phyloP scores from a whole-genome alignment of 2,329 filamentous ascomycete species.

The Paraconiothyrium sp. region DNA sequence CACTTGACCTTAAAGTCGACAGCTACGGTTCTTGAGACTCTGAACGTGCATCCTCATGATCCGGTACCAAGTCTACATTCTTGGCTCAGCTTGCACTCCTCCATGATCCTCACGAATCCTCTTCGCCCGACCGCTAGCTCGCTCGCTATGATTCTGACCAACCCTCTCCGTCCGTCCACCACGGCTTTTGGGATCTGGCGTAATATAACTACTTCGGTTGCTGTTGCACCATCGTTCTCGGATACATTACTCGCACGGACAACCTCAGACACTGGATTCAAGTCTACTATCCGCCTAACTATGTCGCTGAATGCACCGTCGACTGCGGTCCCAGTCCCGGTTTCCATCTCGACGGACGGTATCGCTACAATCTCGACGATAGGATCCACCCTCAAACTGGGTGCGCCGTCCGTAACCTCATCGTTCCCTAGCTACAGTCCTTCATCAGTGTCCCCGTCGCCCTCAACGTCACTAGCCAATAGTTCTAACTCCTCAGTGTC shows the following conservation, averaged over 20 bases:
- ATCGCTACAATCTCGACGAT: not conserved
- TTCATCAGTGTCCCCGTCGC: not conserved
- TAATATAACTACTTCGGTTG: not conserved
- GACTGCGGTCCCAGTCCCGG: not conserved
- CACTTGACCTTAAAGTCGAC: not conserved
- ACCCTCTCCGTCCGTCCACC: not conserved
- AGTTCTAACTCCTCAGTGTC: not conserved
- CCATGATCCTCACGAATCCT: not conserved
- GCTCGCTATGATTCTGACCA: not conserved
- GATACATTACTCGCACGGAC: not conserved
- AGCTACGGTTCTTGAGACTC: not conserved
- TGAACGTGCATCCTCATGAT: not conserved
- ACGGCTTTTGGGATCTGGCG: conserved; percentile 5
- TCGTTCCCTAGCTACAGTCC: not conserved
- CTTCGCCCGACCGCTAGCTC: not conserved
- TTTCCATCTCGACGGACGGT: not conserved
- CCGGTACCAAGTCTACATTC: not conserved
- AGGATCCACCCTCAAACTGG: not conserved
- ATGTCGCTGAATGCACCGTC: not conserved
- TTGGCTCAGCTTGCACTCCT: not conserved
- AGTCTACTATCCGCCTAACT: not conserved
- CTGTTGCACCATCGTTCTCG: not conserved
- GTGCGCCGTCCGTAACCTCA: not conserved
- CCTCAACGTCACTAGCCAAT: not conserved
- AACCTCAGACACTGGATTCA: not conserved